Evolutionary conservation across 1,284 basidiomycete species (phyloP).

Genomic region (Irpex rosettiformis): DNA sequence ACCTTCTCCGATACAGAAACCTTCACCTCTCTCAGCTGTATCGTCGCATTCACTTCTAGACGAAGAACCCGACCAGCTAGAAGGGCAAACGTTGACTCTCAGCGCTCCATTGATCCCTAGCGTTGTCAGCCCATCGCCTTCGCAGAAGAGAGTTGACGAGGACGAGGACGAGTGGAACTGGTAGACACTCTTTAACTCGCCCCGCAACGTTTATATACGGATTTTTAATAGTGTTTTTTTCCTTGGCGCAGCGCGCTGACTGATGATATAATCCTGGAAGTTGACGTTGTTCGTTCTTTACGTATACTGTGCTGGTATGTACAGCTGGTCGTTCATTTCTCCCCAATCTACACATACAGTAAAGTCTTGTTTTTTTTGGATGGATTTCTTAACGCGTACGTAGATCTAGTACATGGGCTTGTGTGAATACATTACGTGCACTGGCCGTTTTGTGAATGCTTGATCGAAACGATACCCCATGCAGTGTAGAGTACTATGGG

Average conservation of each 20-base stretch:
- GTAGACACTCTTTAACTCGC: conserved; percentile 32
- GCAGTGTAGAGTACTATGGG: too few relatives aligned
- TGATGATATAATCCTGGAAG: too few relatives aligned
- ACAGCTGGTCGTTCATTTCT: not conserved
- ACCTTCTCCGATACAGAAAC: not conserved
- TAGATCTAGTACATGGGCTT: not conserved
- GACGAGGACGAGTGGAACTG: conserved; percentile 65
- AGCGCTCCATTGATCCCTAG: conserved; percentile 32
- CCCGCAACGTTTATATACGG: too few relatives aligned
- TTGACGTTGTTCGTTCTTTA: not conserved
- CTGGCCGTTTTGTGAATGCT: too few relatives aligned
- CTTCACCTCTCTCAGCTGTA: conserved; percentile 11
- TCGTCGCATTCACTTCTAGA: conserved; percentile 36
- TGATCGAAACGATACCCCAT: too few relatives aligned
- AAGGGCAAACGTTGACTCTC: conserved; percentile 14
- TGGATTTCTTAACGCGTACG: not conserved
- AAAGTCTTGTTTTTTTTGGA: too few relatives aligned
- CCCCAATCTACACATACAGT: too few relatives aligned
- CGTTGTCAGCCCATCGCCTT: conserved; percentile 10
- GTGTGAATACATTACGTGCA: not conserved
- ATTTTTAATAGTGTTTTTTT: not conserved
- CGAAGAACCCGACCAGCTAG: conserved; percentile 32
- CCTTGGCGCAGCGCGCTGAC: not conserved
- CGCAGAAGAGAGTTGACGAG: conserved; percentile 24
- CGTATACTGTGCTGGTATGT: not conserved